phyloP scores from a whole-genome alignment of 2,329 filamentous ascomycete genomes.

The Fusarium xyrophilum region DNA sequence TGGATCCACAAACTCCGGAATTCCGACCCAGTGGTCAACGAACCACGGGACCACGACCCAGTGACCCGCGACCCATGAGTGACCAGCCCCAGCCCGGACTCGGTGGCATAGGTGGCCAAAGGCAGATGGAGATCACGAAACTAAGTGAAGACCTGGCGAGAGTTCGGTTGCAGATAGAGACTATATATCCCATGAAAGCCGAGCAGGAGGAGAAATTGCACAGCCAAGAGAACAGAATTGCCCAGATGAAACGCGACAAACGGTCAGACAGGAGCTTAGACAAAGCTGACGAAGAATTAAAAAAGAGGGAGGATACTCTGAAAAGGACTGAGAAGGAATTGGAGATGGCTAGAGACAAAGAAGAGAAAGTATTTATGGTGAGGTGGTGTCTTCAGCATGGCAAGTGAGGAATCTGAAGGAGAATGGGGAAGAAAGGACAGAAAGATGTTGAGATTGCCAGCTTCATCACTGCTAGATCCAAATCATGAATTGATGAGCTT shows the following conservation, averaged over 20 bases:
- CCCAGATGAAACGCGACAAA: not conserved
- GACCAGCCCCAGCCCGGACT: not conserved
- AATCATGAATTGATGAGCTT: not conserved
- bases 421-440: accelerated
- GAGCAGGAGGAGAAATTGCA: not conserved
- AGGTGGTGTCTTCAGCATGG: not conserved
- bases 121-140: accelerated
- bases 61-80: not conserved
- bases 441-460: not conserved
- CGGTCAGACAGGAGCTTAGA: not conserved
- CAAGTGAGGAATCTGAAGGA: not conserved
- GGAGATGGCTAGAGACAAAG: not conserved
- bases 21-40: not conserved
- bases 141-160: accelerated
- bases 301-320: accelerated
- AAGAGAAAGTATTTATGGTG: not conserved
- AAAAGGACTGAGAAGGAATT: not conserved
- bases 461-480: not conserved
- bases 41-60: not conserved
- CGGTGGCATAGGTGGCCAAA: accelerated
- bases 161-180: not conserved
- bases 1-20: not conserved
- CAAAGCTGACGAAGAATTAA: accelerated
- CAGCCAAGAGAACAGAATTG: accelerated
- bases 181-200: not conserved